Conservation (phyloP, 192 early-diverging fungal species). For the Geosiphon pyriformis region DNA sequence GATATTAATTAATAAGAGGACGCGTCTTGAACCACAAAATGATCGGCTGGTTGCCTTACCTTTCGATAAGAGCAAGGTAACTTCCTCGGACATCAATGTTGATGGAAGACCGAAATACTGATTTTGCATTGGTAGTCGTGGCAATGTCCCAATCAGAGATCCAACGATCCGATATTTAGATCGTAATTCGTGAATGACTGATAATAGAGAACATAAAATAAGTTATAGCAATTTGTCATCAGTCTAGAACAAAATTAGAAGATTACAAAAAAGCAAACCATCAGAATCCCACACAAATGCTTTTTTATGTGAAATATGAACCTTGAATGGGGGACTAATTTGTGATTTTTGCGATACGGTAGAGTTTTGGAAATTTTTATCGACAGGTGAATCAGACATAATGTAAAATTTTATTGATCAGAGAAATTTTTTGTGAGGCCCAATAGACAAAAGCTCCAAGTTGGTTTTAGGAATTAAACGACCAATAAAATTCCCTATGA, state of each 20-base stretch:
- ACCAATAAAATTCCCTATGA: no score
- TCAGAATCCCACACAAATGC: constrained; percentile 17
- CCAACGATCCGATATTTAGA: constrained; percentile 57
- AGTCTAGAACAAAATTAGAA: no score
- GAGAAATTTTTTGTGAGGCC: no score
- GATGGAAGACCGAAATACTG: constrained; percentile 69
- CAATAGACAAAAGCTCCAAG: no score
- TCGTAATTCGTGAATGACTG: constrained; percentile 37
- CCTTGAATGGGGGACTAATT: constrained; percentile 16
- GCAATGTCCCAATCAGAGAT: constrained; percentile 60
- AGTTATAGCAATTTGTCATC: neutral
- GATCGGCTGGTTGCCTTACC: constrained; percentile 22
- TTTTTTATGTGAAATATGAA: constrained; percentile 3
- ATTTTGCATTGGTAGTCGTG: constrained; percentile 70
- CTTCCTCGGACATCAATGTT: constrained; percentile 67
- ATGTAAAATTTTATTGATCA: no score
- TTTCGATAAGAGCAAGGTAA: constrained; percentile 45
- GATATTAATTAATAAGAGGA: neutral
- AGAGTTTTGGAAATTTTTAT: no score
- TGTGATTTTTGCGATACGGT: no score
- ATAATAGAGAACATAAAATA: neutral
- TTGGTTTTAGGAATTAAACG: no score
- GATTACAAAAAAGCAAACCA: neutral
- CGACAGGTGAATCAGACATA: no score
- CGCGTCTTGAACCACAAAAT: neutral